phyloP scores from a whole-genome alignment of 768 basidiomycete species.

The Auricularia auricula-judae region DNA sequence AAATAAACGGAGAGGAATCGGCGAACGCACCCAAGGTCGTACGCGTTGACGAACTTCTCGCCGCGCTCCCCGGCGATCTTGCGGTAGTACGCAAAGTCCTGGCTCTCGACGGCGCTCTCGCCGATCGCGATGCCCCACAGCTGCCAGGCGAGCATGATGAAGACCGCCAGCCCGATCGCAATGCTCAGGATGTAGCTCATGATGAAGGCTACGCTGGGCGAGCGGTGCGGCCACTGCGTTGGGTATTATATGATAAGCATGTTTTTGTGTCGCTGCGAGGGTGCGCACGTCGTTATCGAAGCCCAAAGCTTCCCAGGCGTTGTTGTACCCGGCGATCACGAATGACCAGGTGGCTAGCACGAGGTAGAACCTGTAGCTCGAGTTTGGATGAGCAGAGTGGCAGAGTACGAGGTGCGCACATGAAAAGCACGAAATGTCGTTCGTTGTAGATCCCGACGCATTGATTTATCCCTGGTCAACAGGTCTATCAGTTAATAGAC shows the following conservation, averaged over 20 bases:
- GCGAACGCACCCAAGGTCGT: constrained; percentile 64
- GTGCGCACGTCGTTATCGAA: constrained; percentile 31
- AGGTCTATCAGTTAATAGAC: not conserved
- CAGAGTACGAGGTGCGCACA: constrained; percentile 33
- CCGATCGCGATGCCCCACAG: constrained; percentile 58
- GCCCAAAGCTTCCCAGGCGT: constrained; percentile 48
- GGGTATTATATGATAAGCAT: not conserved
- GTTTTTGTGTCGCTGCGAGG: no score
- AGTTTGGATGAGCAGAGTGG: not conserved
- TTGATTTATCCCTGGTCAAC: constrained; percentile 79
- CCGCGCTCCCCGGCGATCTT: constrained; percentile 55
- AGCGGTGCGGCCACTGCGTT: constrained; percentile 44
- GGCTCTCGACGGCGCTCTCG: constrained; percentile 84
- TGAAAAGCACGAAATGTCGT: constrained; percentile 90
- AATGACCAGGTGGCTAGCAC: constrained; percentile 58
- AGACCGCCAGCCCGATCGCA: constrained; percentile 66
- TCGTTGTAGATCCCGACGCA: constrained; percentile 95
- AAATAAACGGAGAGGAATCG: no score
- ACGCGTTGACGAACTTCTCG: constrained; percentile 82
- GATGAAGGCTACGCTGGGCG: constrained; percentile 61
- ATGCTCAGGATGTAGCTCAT: constrained; percentile 64
- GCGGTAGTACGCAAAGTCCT: constrained; percentile 75
- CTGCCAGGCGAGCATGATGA: constrained; percentile 64
- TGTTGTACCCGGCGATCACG: constrained; percentile 48
- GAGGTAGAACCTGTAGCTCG: constrained; percentile 57